Percentiles rank a stretch among this genome's conserved stretches.
Evolutionary conservation across 202 grass and related monocot species (phyloP).

Genomic region (Hordeum pubiflorum): DNA sequence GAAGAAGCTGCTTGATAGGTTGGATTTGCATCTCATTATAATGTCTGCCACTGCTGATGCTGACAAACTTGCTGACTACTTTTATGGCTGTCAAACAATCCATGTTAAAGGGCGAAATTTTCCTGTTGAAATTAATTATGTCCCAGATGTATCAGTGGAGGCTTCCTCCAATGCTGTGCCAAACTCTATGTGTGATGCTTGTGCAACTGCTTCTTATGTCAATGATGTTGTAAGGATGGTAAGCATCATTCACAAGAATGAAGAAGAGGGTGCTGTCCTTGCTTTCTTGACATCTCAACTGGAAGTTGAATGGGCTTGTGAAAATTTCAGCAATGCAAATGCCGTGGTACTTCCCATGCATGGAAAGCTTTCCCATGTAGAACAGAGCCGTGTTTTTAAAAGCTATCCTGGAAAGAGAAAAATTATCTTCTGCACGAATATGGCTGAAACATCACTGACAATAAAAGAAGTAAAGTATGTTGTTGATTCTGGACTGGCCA

Average conservation of each 20-base stretch:
- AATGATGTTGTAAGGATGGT: conserved; percentile 1
- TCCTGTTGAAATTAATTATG: conserved; percentile 8
- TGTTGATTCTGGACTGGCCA: conserved; percentile 1
- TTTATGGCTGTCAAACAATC: conserved; percentile 7
- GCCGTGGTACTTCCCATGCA: conserved; percentile 10
- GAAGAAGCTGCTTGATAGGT: neutral
- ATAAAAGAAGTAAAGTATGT: conserved; percentile 12
- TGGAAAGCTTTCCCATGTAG: conserved; percentile 12
- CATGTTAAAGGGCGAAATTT: conserved; percentile 7
- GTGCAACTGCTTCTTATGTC: neutral
- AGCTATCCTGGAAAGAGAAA: neutral
- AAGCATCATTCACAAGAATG: neutral
- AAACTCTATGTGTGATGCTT: neutral
- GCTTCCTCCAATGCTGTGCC: neutral
- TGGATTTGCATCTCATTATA: conserved; percentile 5
- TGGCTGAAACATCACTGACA: conserved; percentile 1
- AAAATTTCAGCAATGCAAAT: neutral
- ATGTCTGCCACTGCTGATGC: conserved; percentile 15
- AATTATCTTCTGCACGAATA: conserved; percentile 7
- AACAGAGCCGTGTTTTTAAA: conserved; percentile 1
- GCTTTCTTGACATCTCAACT: conserved; percentile 7
- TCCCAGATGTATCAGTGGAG: neutral
- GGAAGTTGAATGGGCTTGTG: conserved; percentile 11
- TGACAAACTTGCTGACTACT: conserved; percentile 4
- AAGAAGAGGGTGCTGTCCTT: conserved; percentile 1